A percentile compares a stretch with the other conserved stretches of the same genome.
Evolutionary conservation across 306 rosid genomes (phyloP).

Genomic region (Rosa rugosa): DNA sequence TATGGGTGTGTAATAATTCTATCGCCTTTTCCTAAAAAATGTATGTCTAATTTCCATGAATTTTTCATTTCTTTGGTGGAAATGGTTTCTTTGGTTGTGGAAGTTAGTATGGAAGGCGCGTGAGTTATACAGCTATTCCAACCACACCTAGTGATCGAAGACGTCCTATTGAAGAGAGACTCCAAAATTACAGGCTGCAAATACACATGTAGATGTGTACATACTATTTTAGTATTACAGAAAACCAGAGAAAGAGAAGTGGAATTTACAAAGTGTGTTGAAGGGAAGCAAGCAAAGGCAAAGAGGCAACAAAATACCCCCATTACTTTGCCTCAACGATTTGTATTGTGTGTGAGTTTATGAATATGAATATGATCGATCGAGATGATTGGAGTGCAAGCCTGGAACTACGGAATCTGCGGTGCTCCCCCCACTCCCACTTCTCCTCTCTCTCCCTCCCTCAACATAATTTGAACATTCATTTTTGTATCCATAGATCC

Average conservation of each 20-base stretch:
- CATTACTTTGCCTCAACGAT: constrained; percentile 71
- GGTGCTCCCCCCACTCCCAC: constrained; percentile 56
- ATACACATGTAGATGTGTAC: constrained; percentile 9
- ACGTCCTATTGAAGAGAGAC: constrained; percentile 24
- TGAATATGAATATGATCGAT: constrained; percentile 6
- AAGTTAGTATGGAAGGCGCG: constrained; percentile 6
- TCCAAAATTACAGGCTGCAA: constrained; percentile 8
- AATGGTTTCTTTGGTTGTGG: background rate
- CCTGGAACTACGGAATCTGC: constrained; percentile 88
- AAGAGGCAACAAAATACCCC: constrained; percentile 28
- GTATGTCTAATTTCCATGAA: background rate
- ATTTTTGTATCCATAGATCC: background rate
- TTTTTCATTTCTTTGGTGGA: background rate
- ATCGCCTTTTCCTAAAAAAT: background rate
- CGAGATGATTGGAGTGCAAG: constrained; percentile 85
- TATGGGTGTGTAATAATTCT: background rate
- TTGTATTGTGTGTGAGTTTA: constrained; percentile 31
- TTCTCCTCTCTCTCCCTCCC: background rate
- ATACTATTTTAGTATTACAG: constrained; percentile 14
- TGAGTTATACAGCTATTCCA: background rate
- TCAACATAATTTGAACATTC: background rate
- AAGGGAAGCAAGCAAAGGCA: constrained; percentile 25
- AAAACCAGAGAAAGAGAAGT: constrained; percentile 12
- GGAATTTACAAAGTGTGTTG: constrained; percentile 19
- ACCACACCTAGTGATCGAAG: background rate